Evolutionary conservation across 2,329 filamentous ascomycete genomes (phyloP).

Genomic region (Trichoderma sp.): DNA sequence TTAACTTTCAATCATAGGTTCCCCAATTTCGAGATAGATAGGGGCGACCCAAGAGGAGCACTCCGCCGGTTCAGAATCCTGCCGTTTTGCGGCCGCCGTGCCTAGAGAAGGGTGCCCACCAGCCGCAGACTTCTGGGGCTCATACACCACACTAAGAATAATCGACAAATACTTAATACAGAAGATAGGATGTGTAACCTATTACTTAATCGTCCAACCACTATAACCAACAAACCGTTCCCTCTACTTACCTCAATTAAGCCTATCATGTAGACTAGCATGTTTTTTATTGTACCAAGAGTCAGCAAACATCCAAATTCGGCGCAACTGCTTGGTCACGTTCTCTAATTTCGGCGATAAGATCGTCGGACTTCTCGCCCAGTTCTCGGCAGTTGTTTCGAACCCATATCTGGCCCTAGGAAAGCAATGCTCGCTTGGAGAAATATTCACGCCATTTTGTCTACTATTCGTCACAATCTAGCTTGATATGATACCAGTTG

Average conservation of each 20-base stretch:
- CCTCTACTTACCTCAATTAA: background rate
- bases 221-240: background rate
- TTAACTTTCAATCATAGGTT: background rate
- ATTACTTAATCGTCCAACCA: background rate
- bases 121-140: background rate
- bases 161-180: background rate
- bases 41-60: background rate
- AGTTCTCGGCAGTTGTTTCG: background rate
- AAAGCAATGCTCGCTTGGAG: background rate
- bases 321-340: background rate
- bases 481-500: background rate
- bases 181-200: background rate
- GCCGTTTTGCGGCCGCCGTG: background rate
- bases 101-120: background rate
- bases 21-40: background rate
- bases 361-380: background rate
- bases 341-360: background rate
- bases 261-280: background rate
- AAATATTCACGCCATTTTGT: background rate
- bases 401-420: background rate
- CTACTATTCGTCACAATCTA: background rate
- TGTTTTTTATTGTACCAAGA: background rate
- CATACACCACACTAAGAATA: background rate
- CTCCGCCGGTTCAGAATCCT: background rate
- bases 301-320: background rate